phyloP scores from a whole-genome alignment of 192 early-diverging fungal species.

The Umbelopsis vinacea region DNA sequence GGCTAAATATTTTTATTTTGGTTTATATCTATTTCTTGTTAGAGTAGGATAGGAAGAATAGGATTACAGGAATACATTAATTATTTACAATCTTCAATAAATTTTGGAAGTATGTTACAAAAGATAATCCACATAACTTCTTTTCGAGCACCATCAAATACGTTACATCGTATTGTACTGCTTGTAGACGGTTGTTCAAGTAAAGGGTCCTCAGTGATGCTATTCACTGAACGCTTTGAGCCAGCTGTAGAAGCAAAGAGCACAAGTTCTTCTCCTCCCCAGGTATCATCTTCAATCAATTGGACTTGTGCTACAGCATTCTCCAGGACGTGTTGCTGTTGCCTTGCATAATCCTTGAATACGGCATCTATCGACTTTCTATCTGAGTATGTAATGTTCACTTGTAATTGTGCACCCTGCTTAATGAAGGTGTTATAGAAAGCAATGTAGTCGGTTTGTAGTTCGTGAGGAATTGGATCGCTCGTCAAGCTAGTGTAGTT shows the following conservation, averaged over 20 bases:
- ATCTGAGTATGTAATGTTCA: conserved; percentile 28
- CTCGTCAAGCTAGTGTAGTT: neutral
- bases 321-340: neutral
- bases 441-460: conserved; percentile 8
- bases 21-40: too few species aligned
- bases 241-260: neutral
- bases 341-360: neutral
- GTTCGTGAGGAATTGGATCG: neutral
- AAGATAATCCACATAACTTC: conserved; percentile 30
- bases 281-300: neutral
- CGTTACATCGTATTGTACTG: neutral
- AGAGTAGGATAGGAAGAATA: too few species aligned
- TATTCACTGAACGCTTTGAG: neutral
- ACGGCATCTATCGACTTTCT: conserved; percentile 7
- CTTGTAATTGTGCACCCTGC: conserved; percentile 23
- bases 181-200: neutral
- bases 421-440: conserved; percentile 30
- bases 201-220: neutral
- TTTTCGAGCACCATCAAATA: conserved; percentile 20
- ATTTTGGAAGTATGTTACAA: conserved; percentile 24
- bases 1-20: neutral
- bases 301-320: neutral
- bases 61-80: too few species aligned
- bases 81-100: conserved; percentile 16
- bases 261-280: neutral